A percentile compares a stretch with the other conserved stretches of the same genome.
Conservation (phyloP, 345 rosid species). For the Hibiscus mutabilis region DNA sequence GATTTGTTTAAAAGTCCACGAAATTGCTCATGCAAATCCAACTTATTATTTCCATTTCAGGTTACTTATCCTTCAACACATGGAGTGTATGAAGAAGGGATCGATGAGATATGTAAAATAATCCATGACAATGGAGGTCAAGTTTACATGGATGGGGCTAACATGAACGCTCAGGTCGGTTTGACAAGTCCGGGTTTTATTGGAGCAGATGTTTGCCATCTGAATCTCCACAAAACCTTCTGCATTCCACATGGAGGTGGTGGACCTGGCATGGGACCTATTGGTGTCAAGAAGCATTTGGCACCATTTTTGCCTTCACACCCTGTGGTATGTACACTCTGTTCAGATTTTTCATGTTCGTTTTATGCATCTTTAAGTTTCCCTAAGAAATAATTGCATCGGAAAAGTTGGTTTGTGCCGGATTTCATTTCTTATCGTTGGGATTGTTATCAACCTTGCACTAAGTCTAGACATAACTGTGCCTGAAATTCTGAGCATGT, state of each 20-base stretch:
- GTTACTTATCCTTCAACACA: conserved; percentile 96
- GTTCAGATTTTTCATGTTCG: background rate
- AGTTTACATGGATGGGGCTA: conserved; percentile 99
- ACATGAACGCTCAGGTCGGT: conserved; percentile 98
- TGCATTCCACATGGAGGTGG: conserved; percentile 99
- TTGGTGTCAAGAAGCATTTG: conserved; percentile 94
- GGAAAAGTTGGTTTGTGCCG: background rate
- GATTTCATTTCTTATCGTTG: background rate
- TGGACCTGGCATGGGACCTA: conserved; percentile 99
- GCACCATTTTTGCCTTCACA: conserved; percentile 97
- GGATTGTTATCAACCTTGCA: background rate
- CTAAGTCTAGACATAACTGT: no score
- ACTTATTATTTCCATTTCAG: conserved; percentile 25
- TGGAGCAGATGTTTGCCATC: conserved; percentile 99
- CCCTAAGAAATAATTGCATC: background rate
- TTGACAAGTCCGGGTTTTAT: conserved; percentile 95
- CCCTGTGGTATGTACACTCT: conserved; percentile 67
- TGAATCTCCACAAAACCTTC: conserved; percentile 97
- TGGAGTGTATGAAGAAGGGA: conserved; percentile 96
- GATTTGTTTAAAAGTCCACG: background rate
- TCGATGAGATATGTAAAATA: conserved; percentile 88
- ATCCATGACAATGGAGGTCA: conserved; percentile 97
- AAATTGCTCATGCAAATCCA: background rate
- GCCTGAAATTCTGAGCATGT: background rate
- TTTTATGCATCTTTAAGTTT: background rate